These are phyloP conservation scores for Paradendryphiella salina DNA, from an alignment of 2,329 filamentous ascomycete genomes.

Conservation along the genomic window DNA sequence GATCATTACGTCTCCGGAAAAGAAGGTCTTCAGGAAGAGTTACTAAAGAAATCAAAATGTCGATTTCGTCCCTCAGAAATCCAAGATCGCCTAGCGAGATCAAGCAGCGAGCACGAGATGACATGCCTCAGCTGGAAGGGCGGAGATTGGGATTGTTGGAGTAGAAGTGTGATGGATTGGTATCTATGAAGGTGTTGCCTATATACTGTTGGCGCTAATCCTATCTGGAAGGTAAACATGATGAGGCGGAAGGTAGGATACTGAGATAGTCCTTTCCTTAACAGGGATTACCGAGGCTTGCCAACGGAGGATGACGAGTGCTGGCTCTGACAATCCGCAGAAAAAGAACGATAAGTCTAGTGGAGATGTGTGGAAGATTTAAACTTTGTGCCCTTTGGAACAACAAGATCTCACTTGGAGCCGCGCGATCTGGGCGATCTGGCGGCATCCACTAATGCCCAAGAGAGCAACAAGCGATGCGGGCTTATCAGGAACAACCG, in stretches of 20 bases:
- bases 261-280: no score
- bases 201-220: no score
- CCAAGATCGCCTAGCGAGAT: not conserved
- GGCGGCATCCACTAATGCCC: slow-evolving; percentile 1
- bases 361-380: not conserved
- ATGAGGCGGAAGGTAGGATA: no score
- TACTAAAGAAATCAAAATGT: not conserved
- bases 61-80: not conserved
- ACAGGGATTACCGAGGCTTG: no score
- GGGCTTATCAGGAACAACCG: slow-evolving; percentile 7
- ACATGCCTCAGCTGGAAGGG: slow-evolving; percentile 3
- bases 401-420: not conserved
- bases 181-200: no score
- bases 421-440: slow-evolving; percentile 4
- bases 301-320: slow-evolving; percentile 1
- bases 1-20: not conserved
- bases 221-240: no score
- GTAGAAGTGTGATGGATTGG: no score
- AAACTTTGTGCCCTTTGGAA: not conserved
- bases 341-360: not conserved
- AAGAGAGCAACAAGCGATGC: slow-evolving; percentile 12
- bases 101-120: slow-evolving; percentile 1
- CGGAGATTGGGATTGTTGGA: not conserved
- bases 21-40: not conserved
- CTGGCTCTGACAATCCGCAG: slow-evolving; percentile 1